Conservation (phyloP, 139 green algal genomes). For the Chlorella sp. region DNA sequence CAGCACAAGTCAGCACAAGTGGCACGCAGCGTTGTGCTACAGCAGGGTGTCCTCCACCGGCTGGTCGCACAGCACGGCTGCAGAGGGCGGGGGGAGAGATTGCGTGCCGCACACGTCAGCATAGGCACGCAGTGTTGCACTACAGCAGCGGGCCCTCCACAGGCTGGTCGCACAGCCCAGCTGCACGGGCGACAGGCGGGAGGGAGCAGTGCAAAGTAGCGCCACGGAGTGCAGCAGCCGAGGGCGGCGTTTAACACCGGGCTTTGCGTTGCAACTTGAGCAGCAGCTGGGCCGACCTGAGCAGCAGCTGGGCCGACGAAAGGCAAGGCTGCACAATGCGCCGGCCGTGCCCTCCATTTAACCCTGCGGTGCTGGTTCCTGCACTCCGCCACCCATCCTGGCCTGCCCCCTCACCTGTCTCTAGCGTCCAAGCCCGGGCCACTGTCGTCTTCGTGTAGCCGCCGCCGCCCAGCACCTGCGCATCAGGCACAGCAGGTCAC, state of each 20-base stretch:
- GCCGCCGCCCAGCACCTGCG: conserved; percentile 67
- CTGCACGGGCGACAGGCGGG: background rate
- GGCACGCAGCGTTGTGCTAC: background rate
- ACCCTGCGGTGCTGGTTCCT: background rate
- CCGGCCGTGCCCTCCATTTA: no score
- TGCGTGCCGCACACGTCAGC: no score
- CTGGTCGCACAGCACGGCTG: conserved; percentile 50
- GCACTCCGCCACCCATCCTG: no score
- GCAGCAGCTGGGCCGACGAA: no score
- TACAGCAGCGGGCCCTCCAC: no score
- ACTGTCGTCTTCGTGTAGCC: conserved; percentile 99
- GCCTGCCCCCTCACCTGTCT: conserved; percentile 49
- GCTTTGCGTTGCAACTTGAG: no score
- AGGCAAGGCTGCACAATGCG: no score
- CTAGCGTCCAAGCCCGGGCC: conserved; percentile 80
- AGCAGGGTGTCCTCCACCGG: conserved; percentile 41
- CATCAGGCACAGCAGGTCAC: background rate
- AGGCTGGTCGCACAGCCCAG: background rate
- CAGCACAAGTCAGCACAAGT: background rate
- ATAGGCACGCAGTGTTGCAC: no score
- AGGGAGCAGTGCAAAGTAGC: background rate
- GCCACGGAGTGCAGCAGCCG: no score
- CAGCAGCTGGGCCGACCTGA: no score
- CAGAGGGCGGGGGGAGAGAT: background rate
- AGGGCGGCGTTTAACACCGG: no score